A percentile compares a stretch with the other conserved stretches of the same genome.
These are phyloP conservation scores for Astrocystis sublimbata DNA, from an alignment of 495 filamentous ascomycete species.

Conservation along the genomic window DNA sequence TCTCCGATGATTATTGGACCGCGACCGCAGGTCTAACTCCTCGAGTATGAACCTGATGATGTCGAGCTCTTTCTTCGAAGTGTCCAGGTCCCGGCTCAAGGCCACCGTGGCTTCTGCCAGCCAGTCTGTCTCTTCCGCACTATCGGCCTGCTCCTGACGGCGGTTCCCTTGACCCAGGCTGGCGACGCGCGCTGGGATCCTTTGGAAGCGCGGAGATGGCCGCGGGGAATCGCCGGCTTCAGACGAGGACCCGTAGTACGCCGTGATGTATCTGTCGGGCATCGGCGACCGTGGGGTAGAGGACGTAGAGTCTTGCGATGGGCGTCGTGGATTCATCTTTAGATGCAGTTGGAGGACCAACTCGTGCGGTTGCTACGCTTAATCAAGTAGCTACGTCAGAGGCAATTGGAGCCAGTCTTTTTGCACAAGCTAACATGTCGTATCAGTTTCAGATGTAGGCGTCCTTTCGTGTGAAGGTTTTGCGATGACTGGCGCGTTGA, in stretches of 20 bases:
- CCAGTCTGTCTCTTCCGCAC: slow-evolving; percentile 15
- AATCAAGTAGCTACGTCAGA: no score
- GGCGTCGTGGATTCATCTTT: background rate
- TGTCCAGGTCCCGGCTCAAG: slow-evolving; percentile 22
- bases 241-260: background rate
- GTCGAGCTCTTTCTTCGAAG: slow-evolving; percentile 25
- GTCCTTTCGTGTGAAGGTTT: no score
- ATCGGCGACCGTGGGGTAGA: background rate
- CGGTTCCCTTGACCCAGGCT: background rate
- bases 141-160: background rate
- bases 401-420: no score
- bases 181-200: background rate
- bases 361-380: background rate
- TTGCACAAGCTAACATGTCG: no score
- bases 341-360: background rate
- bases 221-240: background rate
- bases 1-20: background rate
- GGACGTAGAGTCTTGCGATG: background rate
- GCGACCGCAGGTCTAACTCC: slow-evolving; percentile 9
- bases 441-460: background rate
- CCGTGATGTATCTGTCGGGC: background rate
- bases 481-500: no score
- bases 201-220: background rate
- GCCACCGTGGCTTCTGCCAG: slow-evolving; percentile 13
- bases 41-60: slow-evolving; percentile 25